Conservation (phyloP, 345 rosid genomes). For the Angophora floribunda region DNA sequence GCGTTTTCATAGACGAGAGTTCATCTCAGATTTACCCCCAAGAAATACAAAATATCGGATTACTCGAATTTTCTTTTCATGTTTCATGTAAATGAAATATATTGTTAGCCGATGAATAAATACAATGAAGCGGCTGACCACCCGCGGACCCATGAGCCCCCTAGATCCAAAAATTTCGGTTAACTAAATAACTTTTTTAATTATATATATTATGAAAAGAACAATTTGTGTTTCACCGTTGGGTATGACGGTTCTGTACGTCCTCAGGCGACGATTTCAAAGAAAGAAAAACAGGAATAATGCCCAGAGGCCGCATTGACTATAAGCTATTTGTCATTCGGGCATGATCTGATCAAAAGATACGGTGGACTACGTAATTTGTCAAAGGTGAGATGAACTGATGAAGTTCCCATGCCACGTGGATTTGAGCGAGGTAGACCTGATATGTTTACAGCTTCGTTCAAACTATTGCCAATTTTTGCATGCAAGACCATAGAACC, state of each 20-base stretch:
- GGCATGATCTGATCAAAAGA: neutral
- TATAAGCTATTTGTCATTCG: neutral
- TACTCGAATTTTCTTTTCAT: too few species aligned
- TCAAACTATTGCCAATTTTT: neutral
- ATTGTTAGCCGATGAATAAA: too few species aligned
- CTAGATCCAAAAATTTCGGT: neutral
- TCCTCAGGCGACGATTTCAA: neutral
- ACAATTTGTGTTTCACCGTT: neutral
- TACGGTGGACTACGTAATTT: neutral
- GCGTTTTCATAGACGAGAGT: too few species aligned
- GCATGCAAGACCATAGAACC: too few species aligned
- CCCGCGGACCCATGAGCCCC: neutral
- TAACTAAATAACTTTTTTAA: too few species aligned
- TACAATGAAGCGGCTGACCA: too few species aligned
- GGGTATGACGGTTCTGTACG: neutral
- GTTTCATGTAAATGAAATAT: too few species aligned
- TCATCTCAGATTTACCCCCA: too few species aligned
- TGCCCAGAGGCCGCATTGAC: neutral
- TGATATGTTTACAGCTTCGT: neutral
- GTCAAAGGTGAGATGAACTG: neutral
- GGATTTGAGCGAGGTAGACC: neutral
- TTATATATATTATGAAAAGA: rapidly evolving
- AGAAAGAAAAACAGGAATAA: neutral
- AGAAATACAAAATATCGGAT: too few species aligned
- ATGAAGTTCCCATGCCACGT: neutral